Conservation (phyloP, 305 asterid species). For the Ajuga reptans region DNA sequence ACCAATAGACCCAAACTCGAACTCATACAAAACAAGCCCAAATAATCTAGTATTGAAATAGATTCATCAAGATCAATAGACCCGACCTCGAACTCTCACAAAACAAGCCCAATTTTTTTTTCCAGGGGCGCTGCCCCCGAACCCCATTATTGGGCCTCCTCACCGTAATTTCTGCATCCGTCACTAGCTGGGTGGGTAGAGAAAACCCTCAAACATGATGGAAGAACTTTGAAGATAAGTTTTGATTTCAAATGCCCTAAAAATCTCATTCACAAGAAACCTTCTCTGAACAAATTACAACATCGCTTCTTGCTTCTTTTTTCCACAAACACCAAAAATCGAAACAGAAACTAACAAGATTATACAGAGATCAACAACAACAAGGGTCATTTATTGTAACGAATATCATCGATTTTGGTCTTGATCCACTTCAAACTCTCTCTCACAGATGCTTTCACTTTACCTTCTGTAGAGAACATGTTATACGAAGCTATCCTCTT, state of each 20-base stretch:
- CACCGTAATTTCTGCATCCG: no score
- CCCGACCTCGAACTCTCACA: no score
- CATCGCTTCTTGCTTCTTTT: not conserved
- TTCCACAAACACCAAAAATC: not conserved
- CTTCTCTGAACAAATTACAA: not conserved
- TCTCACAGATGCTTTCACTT: slow-evolving; percentile 58
- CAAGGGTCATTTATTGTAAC: slow-evolving; percentile 28
- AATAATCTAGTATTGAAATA: no score
- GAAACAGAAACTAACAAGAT: not conserved
- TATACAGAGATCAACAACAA: not conserved
- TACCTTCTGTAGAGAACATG: slow-evolving; percentile 60
- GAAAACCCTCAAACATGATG: no score
- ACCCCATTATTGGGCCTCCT: no score
- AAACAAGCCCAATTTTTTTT: no score
- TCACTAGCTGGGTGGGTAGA: no score
- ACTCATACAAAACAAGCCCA: no score
- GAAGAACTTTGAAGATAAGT: not conserved
- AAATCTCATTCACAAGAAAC: slow-evolving; percentile 1
- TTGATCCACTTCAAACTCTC: slow-evolving; percentile 83
- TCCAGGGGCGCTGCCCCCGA: no score
- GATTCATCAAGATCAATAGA: no score
- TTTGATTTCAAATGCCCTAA: not conserved
- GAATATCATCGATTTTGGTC: slow-evolving; percentile 46
- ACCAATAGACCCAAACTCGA: no score
- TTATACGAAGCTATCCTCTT: slow-evolving; percentile 69